These are phyloP conservation scores for Pistacia atlantica DNA, from an alignment of 345 rosid species.

Conservation along the genomic window DNA sequence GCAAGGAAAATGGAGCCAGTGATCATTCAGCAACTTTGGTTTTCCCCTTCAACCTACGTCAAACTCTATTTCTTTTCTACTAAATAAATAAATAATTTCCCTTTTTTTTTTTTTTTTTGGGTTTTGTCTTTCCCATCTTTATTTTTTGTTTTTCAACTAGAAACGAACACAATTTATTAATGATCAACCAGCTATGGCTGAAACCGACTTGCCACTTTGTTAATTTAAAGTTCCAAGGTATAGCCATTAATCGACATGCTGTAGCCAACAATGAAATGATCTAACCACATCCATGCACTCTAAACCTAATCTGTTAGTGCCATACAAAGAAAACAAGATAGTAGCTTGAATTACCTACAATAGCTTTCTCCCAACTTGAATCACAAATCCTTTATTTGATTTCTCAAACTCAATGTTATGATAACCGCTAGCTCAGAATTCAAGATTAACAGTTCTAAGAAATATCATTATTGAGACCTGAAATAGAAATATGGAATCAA, in stretches of 20 bases:
- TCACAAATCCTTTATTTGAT: conserved; percentile 43
- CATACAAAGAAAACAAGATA: conserved; percentile 12
- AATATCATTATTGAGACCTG: conserved; percentile 60
- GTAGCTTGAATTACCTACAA: conserved; percentile 54
- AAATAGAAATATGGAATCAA: conserved; percentile 9
- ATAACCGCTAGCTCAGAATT: conserved; percentile 27
- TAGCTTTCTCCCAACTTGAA: conserved; percentile 59
- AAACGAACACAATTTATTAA: not conserved
- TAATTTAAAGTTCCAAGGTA: not conserved
- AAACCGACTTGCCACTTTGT: not conserved
- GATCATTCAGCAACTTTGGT: conserved; percentile 4
- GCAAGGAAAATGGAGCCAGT: not conserved
- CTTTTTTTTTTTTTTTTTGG: too few relatives aligned
- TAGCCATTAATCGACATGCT: not conserved
- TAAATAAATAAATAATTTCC: not conserved
- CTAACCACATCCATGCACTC: not conserved
- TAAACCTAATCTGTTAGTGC: not conserved
- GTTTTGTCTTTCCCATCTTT: not conserved
- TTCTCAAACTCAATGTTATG: conserved; percentile 28
- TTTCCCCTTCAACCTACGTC: not conserved
- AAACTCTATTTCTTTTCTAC: not conserved
- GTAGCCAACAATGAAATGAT: not conserved
- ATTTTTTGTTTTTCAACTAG: not conserved
- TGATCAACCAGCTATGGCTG: not conserved
- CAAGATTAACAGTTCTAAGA: conserved; percentile 55